Percentiles rank a stretch among this genome's conserved stretches.
Evolutionary conservation across 208 protist genomes (phyloP).

Genomic region (Acanthamoeba triangularis): DNA sequence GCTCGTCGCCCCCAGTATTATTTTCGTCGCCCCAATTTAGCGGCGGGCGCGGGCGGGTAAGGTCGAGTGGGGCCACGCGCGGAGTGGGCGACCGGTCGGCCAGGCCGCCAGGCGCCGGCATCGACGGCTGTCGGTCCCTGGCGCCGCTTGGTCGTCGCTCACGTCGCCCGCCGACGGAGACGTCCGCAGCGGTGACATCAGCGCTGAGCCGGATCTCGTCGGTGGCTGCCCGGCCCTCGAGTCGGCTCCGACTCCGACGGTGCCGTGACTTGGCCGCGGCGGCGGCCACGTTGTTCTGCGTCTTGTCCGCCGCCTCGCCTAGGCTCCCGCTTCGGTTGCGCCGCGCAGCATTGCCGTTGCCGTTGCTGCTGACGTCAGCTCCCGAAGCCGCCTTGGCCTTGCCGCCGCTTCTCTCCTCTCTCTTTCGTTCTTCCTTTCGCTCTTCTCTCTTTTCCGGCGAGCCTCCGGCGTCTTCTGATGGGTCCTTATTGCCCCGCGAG

Average conservation of each 20-base stretch:
- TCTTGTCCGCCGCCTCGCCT: not conserved
- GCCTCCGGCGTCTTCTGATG: not conserved
- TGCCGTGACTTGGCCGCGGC: not conserved
- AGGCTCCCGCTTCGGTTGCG: not conserved
- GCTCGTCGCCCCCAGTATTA: not conserved
- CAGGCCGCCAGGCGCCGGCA: too few species aligned
- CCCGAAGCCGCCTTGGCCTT: not conserved
- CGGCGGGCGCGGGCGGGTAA: too few species aligned
- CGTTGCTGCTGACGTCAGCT: too few species aligned
- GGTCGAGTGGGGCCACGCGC: too few species aligned
- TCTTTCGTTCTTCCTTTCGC: not conserved
- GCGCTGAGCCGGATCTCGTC: not conserved
- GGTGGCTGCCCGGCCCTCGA: not conserved
- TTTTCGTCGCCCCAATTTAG: too few species aligned
- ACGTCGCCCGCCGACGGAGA: not conserved
- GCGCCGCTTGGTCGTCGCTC: not conserved
- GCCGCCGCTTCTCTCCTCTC: not conserved
- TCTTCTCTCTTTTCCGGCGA: not conserved
- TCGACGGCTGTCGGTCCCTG: too few species aligned
- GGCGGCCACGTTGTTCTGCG: not conserved
- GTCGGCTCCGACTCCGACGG: not conserved
- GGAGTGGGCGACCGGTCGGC: too few species aligned
- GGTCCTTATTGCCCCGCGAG: not conserved
- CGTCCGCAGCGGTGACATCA: not conserved
- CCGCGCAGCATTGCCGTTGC: too few species aligned